Percentiles rank a stretch among this genome's conserved stretches.
Conservation (phyloP, 2,329 filamentous ascomycete species). For the Arachnomyces sp. region DNA sequence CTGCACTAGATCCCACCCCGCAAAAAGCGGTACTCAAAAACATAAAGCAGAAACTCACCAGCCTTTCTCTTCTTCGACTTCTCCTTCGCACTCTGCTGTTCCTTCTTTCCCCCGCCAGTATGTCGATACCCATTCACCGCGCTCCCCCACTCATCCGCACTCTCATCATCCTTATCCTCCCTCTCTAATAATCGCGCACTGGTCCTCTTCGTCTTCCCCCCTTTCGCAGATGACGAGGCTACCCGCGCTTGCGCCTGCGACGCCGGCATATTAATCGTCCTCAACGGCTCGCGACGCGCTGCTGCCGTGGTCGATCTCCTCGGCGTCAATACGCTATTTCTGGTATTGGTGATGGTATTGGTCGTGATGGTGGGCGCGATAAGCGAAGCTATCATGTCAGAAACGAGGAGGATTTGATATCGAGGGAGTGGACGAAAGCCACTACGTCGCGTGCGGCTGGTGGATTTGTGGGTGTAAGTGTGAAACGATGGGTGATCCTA, state of each 20-base stretch:
- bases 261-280: constrained; percentile 30
- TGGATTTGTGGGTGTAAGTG: background rate
- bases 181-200: constrained; percentile 31
- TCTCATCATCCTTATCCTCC: constrained; percentile 18
- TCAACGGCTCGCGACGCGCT: constrained; percentile 31
- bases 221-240: constrained; percentile 22
- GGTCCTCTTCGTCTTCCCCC: constrained; percentile 17
- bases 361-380: background rate
- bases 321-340: no score
- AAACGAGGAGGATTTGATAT: background rate
- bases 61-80: constrained; percentile 35
- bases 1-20: background rate
- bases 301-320: constrained; percentile 21
- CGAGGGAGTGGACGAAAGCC: background rate
- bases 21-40: no score
- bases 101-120: constrained; percentile 17
- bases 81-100: constrained; percentile 15
- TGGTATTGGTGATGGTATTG: no score
- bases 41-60: constrained; percentile 26
- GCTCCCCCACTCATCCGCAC: constrained; percentile 3
- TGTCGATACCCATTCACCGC: constrained; percentile 11
- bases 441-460: background rate
- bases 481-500: no score
- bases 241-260: constrained; percentile 31
- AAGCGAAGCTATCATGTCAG: background rate